Evolutionary conservation across 805 yeast species (phyloP), one percentile per base, ranked within the genome.

Genomic region (Monosporozyma aerobia): DNA sequence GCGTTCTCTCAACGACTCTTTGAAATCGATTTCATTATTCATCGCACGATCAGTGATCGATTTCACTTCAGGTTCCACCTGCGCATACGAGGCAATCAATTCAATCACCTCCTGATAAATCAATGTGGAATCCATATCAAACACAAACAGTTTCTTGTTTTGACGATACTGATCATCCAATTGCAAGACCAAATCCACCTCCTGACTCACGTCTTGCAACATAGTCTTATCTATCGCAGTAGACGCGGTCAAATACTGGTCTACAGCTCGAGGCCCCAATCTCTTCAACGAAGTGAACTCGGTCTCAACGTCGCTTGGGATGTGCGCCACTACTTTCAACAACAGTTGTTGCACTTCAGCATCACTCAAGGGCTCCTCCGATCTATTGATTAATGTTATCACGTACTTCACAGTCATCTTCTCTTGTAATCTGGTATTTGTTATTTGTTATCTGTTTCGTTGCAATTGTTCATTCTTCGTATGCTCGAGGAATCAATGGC

Each of bases 51-150:
- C 88, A 2, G 99, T 94, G 60, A 94, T 90, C 32, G 77, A 85
- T 5, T 92, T 86, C 6, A 94, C 99, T 66, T 88, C 75, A 5
- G 77, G 81, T 63, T 94, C 97, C 35, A 94, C 95, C 58, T 79
- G 77, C n/a, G 97, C 98, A 61, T 87, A 85, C 0, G 89, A 89
- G 2, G 99, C 99, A 58, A 94, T 92, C 64, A 94, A 70, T 65
- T 94, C 99, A 59, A 94, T 94, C 41, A 94, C 97, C 70, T 94
- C 99, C 70, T 94, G 98, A 67, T 86, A 83, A 58, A 94, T 94
- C 64, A 94, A 73, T 0, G 99, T 94, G 0, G 97, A 90, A 72
- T 94, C 99, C 99, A 94, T 94, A 63, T 94, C 99, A 65, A 94
- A 94, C 10, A 95, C 87, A 56, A 87, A 83, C 49, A 94, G 73